phyloP scores from a whole-genome alignment of 768 basidiomycete species.

The Asterophora parasitica region DNA sequence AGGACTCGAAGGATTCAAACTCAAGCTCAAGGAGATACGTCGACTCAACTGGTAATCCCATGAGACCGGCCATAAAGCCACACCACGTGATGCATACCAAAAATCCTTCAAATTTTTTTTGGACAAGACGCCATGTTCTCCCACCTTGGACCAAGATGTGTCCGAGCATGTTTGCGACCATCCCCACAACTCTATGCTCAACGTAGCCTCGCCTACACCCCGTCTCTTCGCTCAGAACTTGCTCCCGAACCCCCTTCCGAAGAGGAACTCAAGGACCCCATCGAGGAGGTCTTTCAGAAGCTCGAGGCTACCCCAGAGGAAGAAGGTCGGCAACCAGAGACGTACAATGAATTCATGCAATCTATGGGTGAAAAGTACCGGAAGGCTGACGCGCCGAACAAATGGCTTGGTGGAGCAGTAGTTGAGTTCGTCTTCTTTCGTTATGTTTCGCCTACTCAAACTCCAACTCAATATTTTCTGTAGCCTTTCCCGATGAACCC shows the following conservation, averaged over 20 bases:
- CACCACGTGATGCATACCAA: constrained; percentile 26
- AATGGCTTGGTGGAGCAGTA: constrained; percentile 59
- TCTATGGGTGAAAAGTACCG: constrained; percentile 39
- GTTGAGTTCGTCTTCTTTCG: constrained; percentile 39
- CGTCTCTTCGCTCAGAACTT: constrained; percentile 16
- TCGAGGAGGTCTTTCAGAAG: constrained; percentile 13
- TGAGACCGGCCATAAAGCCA: constrained; percentile 18
- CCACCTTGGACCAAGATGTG: constrained; percentile 25
- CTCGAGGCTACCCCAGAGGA: constrained; percentile 1
- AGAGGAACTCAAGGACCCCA: constrained; percentile 9
- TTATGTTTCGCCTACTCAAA: constrained; percentile 5
- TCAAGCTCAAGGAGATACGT: too few relatives aligned
- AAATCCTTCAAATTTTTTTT: constrained; percentile 28
- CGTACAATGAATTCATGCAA: constrained; percentile 38
- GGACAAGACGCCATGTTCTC: constrained; percentile 28
- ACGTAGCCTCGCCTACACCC: constrained; percentile 26
- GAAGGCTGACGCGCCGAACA: constrained; percentile 40
- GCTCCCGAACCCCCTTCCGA: constrained; percentile 24
- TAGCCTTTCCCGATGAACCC: constrained; percentile 87
- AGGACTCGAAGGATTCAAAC: too few relatives aligned
- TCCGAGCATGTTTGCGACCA: constrained; percentile 26
- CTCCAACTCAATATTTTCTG: constrained; percentile 8
- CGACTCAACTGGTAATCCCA: too few relatives aligned
- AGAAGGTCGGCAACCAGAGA: constrained; percentile 20
- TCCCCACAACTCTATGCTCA: constrained; percentile 16